Conservation (phyloP, 2,329 filamentous ascomycete genomes). For the Alternaria incomplexa region DNA sequence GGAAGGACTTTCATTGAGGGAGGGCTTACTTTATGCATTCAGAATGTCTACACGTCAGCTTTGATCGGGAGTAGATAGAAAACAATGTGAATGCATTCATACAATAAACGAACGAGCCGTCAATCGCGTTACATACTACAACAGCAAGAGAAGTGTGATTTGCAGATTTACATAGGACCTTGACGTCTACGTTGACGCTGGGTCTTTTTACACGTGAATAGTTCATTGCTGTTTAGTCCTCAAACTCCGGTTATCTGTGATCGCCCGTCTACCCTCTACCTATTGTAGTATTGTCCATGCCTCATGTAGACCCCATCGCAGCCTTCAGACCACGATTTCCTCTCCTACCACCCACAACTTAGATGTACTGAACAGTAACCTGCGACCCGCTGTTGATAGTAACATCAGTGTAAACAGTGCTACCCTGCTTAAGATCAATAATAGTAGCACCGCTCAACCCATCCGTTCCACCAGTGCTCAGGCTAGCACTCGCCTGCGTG, state of each 20-base stretch:
- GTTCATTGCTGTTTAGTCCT: too few relatives aligned
- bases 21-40: neutral
- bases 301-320: neutral
- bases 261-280: too few relatives aligned
- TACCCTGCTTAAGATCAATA: neutral
- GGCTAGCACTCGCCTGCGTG: neutral
- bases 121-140: too few relatives aligned
- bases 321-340: neutral
- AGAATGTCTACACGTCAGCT: neutral
- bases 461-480: neutral
- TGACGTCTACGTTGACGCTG: neutral
- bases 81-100: neutral
- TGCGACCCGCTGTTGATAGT: constrained; percentile 3
- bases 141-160: neutral
- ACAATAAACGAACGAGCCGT: neutral
- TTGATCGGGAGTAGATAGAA: neutral
- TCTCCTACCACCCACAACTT: neutral
- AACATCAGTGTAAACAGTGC: constrained; percentile 4
- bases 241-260: too few relatives aligned
- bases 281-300: too few relatives aligned
- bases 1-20: neutral
- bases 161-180: neutral
- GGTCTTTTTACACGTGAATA: too few relatives aligned
- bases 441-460: neutral
- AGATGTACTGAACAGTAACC: constrained; percentile 2